Base-by-base conservation (phyloP, 306 rosid genomes). In the Aeschynomene evenia region DNA sequence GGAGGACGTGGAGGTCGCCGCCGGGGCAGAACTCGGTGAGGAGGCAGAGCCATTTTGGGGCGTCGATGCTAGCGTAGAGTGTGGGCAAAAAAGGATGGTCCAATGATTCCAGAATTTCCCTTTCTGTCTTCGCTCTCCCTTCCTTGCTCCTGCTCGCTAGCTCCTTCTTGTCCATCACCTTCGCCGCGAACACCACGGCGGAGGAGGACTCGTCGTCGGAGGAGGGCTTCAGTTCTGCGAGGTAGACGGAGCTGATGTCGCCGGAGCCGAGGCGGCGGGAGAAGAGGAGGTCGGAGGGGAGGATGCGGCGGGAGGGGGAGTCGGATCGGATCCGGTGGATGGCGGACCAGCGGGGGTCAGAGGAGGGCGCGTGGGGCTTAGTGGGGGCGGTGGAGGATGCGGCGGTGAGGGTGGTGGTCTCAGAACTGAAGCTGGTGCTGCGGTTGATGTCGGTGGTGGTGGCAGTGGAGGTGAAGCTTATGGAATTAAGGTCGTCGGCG, bases 21-120 rank as follows among this genome's bases (percentile, higher is more conserved):
- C 96, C 96, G 82, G 94, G 88, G 52, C 96, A 90, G 69, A 90
- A 90, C 85, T 90, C 96, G 2, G 96, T 87, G 34, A 90, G 66
- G 4, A 90, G 81, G 46, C 92, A 90, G 37, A 85, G 81, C 91
- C 93, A 90, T 57, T 81, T 83, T 0, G 84, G 53, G 24, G 96
- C 77, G 49, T 87, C 96, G 2, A 90, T 85, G n/a, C 82, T 49
- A 1, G 89, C 96, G 58, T 85, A 90, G 31, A 90, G 94, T 15
- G 91, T 84, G n/a, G 96, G 96, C 62, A 90, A 65, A 36, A 90
- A 90, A 0, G 96, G 96, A 19, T 90, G 96, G 68, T 85, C 94
- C 73, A 90, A 42, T 72, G 70, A 49, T 66, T 85, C 91, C 0
- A 90, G 83, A 31, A 90, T 90, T 75, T 90, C 94, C 76, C 80